Evolutionary conservation across 345 rosid species (phyloP).

Genomic region (Acer negundo): DNA sequence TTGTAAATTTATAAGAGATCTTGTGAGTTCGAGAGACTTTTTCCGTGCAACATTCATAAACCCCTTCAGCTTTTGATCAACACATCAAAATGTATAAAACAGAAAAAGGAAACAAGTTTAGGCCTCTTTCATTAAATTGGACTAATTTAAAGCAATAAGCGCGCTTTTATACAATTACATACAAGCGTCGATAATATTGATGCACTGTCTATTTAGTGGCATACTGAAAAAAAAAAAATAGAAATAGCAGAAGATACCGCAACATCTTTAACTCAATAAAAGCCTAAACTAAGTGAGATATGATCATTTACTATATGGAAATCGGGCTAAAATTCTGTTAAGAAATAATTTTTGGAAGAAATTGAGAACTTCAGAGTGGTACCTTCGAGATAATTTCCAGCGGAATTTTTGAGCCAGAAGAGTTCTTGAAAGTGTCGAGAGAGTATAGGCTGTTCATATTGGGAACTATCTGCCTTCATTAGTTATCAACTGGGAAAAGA

Average conservation of each 20-base stretch:
- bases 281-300: background rate
- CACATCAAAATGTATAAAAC: background rate
- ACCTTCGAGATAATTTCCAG: conserved; percentile 3
- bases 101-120: background rate
- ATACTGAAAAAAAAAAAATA: background rate
- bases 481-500: conserved; percentile 88
- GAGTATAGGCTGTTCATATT: background rate
- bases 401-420: background rate
- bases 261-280: background rate
- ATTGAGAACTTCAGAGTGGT: background rate
- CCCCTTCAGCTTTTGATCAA: background rate
- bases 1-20: background rate
- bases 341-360: background rate
- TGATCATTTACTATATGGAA: background rate
- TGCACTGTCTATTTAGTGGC: background rate
- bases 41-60: background rate
- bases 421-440: background rate
- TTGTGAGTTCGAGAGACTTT: background rate
- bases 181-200: conserved; percentile 3
- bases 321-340: background rate
- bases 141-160: background rate
- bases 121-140: background rate
- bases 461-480: conserved; percentile 68
- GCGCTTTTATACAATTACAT: conserved; percentile 1
- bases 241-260: background rate